phyloP scores from a whole-genome alignment of 176 grass and related monocot genomes.

The Carex kokanica region DNA sequence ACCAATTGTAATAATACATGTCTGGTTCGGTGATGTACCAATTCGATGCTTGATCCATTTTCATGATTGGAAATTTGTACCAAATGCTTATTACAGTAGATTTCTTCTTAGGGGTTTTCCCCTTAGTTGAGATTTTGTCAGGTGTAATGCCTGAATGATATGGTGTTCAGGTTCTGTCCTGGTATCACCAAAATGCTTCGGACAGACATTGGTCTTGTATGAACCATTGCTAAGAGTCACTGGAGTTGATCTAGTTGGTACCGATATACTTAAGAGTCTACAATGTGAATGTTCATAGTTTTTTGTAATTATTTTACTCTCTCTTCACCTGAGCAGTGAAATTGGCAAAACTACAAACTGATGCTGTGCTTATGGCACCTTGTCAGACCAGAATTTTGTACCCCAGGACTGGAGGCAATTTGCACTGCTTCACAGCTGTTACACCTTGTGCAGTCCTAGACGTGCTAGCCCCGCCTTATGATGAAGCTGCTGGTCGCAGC shows the following conservation, averaged over 20 bases:
- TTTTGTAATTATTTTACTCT: not conserved
- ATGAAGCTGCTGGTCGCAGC: slow-evolving; percentile 46
- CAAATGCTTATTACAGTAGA: not conserved
- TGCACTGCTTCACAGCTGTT: slow-evolving; percentile 76
- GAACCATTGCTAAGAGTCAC: not conserved
- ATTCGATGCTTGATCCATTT: not conserved
- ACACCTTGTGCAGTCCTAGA: slow-evolving; percentile 87
- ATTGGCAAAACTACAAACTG: slow-evolving; percentile 66
- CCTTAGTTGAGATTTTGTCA: not conserved
- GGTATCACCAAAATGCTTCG: not conserved
- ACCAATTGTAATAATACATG: not conserved
- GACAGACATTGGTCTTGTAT: not conserved
- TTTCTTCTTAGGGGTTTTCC: not conserved
- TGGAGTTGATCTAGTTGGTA: not conserved
- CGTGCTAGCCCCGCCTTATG: slow-evolving; percentile 72
- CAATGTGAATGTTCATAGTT: not conserved
- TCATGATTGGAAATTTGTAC: not conserved
- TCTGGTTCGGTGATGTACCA: not conserved
- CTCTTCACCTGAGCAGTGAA: slow-evolving; percentile 33
- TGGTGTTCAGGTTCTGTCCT: not conserved
- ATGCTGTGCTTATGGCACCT: slow-evolving; percentile 41
- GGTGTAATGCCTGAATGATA: not conserved
- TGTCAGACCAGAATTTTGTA: slow-evolving; percentile 60
- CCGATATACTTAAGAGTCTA: slow-evolving; percentile 1
- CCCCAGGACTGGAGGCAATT: slow-evolving; percentile 71